A percentile compares a stretch with the other conserved stretches of the same genome.
These are phyloP conservation scores for Colletotrichum coccodes DNA, from an alignment of 2,329 filamentous ascomycete genomes.

Conservation along the genomic window DNA sequence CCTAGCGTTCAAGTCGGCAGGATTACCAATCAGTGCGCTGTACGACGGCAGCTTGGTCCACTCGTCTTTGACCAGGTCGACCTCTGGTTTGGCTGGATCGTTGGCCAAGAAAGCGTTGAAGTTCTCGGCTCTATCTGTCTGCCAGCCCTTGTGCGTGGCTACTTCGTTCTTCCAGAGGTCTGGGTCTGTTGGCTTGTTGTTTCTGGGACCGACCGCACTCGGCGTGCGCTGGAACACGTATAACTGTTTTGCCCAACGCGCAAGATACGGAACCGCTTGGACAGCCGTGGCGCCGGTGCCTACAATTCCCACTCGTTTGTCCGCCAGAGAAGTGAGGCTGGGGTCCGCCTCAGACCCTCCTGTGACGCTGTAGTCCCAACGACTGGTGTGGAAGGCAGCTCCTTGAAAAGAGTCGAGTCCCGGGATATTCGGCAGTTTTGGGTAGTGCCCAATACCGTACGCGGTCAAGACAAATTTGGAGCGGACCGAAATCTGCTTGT, in stretches of 20 bases:
- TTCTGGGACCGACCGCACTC: constrained; percentile 49
- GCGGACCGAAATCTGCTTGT: constrained; percentile 35
- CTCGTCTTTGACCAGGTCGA: constrained; percentile 58
- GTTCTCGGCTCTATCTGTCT: constrained; percentile 53
- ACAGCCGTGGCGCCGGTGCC: constrained; percentile 61
- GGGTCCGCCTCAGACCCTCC: constrained; percentile 53
- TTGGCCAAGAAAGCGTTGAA: constrained; percentile 52
- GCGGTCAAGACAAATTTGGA: constrained; percentile 50
- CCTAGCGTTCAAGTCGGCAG: constrained; percentile 49
- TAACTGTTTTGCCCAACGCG: constrained; percentile 57
- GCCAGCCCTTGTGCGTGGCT: constrained; percentile 57
- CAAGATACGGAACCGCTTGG: constrained; percentile 49
- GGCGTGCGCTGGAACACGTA: constrained; percentile 67
- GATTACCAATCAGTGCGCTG: constrained; percentile 46
- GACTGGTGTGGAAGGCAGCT: constrained; percentile 54
- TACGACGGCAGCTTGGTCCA: constrained; percentile 55
- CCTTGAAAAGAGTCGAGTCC: constrained; percentile 53
- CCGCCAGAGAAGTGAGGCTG: constrained; percentile 53
- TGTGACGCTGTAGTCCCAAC: constrained; percentile 55
- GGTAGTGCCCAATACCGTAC: constrained; percentile 49
- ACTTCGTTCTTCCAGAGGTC: constrained; percentile 48
- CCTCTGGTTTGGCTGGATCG: constrained; percentile 25
- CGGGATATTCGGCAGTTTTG: constrained; percentile 52
- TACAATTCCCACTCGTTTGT: constrained; percentile 57
- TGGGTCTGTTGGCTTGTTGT: constrained; percentile 50